Conservation (phyloP, 169 alveolate species). For the Eimeria tenella region DNA sequence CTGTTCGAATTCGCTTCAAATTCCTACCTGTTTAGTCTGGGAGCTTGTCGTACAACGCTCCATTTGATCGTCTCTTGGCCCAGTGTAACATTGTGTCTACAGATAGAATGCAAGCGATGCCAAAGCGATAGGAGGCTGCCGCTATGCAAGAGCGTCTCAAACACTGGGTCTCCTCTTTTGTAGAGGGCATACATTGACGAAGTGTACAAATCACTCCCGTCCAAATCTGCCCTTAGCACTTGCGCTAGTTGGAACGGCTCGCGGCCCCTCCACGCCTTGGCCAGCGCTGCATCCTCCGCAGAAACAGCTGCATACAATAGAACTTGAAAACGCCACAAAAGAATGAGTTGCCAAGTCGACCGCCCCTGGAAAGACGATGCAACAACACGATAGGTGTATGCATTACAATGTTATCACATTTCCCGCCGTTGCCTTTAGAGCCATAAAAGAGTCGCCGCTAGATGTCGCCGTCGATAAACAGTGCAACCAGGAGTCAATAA, state of each 20-base stretch:
- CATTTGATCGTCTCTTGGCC: conserved; percentile 71
- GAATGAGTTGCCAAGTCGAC: background rate
- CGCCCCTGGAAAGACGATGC: too few species aligned
- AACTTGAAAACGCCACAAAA: background rate
- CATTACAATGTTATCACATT: too few species aligned
- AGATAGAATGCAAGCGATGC: conserved; percentile 76
- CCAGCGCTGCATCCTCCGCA: conserved; percentile 27
- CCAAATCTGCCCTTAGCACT: conserved; percentile 64
- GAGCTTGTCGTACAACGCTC: conserved; percentile 76
- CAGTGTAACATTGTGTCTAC: conserved; percentile 9
- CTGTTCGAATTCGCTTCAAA: background rate
- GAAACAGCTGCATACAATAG: conserved; percentile 3
- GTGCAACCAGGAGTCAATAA: too few species aligned
- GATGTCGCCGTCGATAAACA: too few species aligned
- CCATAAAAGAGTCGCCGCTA: too few species aligned
- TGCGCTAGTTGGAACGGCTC: conserved; percentile 62
- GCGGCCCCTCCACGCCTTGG: conserved; percentile 69
- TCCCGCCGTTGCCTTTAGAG: too few species aligned
- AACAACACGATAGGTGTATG: too few species aligned
- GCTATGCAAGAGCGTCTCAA: conserved; percentile 74
- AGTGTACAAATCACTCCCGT: conserved; percentile 36
- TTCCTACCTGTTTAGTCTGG: conserved; percentile 73
- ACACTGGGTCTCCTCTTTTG: conserved; percentile 70
- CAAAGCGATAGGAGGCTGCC: conserved; percentile 78
- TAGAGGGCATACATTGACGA: conserved; percentile 72